Base-by-base conservation (phyloP, 202 grass and related monocot species). In the Zoysia matrella region DNA sequence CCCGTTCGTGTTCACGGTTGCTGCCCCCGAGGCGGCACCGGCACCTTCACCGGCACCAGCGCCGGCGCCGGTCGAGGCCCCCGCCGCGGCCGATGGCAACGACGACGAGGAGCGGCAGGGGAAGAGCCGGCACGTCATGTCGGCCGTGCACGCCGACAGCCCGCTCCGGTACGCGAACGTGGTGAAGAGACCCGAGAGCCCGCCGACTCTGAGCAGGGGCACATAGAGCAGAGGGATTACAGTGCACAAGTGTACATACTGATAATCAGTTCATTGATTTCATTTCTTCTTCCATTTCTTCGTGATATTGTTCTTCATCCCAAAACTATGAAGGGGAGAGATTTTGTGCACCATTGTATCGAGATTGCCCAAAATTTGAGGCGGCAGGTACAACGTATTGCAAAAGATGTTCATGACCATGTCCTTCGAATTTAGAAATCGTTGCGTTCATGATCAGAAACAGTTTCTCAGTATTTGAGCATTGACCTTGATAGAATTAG, bases 81-180 rank as follows among this genome's bases (percentile, higher is more conserved):
- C 5, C 9, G 75, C 4, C n/a, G 15, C 13, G 57, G 54, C 4
- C 70, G 42, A 16, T 51, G 7, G 5, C 47, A 46, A 62, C 54
- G 77, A 50, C 44, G 81, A 66, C 64, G 68, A 76, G 71, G 48
- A 66, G 16, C 49, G 58, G 72, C 86, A 75, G 68, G 87, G 80
- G 4, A 89, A 87, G 80, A 83, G 22, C 22, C 22, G 61, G 82
- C 76, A 88, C 58, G 48, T 89, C 5, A 87, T 75, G 72, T 92
- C 89, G 4, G 71, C 89, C 22, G 83, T 94, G 76, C 87, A 94
- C 74, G 84, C 92, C 1, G 92, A 94, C 65, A 79, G 70, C 83
- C 87, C 84, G 44, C 71, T 88, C 43, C 74, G 69, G 13, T 88
- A 85, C 54, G 79, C 82, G 48, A 88, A 50, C 82, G 53, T 22